Evolutionary conservation across 2,329 filamentous ascomycete genomes (phyloP).

Genomic region (Paraphoma chrysanthemicola): DNA sequence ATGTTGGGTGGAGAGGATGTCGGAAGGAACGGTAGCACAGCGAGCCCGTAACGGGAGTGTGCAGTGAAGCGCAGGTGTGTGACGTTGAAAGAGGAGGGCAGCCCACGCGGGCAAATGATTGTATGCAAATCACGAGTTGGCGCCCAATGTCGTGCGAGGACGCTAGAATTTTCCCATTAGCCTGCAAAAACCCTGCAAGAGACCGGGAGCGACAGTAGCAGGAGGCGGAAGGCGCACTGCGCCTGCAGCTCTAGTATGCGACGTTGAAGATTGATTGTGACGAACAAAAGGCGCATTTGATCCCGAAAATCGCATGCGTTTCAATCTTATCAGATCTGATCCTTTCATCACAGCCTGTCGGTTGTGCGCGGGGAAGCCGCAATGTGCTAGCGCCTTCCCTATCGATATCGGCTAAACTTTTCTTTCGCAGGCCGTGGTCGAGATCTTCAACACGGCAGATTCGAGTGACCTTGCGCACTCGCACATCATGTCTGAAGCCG

Average conservation of each 20-base stretch:
- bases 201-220: conserved; percentile 17
- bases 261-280: conserved; percentile 18
- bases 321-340: conserved; percentile 39
- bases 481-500: conserved; percentile 37
- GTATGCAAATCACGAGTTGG: conserved; percentile 34
- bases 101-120: conserved; percentile 28
- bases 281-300: conserved; percentile 19
- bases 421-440: conserved; percentile 24
- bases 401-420: conserved; percentile 37
- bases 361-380: conserved; percentile 10
- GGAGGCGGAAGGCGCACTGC: conserved; percentile 24
- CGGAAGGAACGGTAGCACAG: conserved; percentile 25
- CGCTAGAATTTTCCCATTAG: conserved; percentile 36
- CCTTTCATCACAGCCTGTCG: conserved; percentile 14
- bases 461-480: conserved; percentile 13
- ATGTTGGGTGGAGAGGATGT: conserved; percentile 18
- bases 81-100: conserved; percentile 22
- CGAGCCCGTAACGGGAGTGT: conserved; percentile 20
- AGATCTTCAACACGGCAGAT: conserved; percentile 19
- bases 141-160: conserved; percentile 28
- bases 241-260: conserved; percentile 16
- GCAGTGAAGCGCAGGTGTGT: conserved; percentile 27
- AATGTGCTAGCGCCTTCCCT: conserved; percentile 8
- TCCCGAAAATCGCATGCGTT: neutral
- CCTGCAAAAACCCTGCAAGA: conserved; percentile 28